Percentiles rank a stretch among this genome's conserved stretches.
Conservation (phyloP, 148 eudicot species). For the Diospyros kaki region DNA sequence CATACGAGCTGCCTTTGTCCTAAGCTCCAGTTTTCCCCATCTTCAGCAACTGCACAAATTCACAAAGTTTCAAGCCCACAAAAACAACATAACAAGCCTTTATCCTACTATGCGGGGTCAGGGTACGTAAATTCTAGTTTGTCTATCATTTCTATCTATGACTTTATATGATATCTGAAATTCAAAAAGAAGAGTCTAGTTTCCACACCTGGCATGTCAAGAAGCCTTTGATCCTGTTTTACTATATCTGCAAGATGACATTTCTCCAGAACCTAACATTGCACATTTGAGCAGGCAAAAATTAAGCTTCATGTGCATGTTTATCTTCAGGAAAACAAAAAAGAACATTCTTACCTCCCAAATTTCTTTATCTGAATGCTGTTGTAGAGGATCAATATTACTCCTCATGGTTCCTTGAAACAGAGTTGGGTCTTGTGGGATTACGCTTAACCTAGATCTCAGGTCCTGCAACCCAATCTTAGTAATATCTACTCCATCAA, state of each 20-base stretch:
- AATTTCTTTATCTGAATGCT: constrained; percentile 64
- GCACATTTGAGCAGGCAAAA: background rate
- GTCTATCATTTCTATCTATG: no score
- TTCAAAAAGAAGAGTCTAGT: background rate
- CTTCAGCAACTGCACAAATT: constrained; percentile 67
- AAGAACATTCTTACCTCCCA: constrained; percentile 60
- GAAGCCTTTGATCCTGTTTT: constrained; percentile 55
- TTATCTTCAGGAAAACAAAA: background rate
- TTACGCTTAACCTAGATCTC: constrained; percentile 80
- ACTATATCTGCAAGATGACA: constrained; percentile 61
- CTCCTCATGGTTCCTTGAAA: constrained; percentile 83
- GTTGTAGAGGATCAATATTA: constrained; percentile 72
- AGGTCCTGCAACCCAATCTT: constrained; percentile 70
- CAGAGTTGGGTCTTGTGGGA: constrained; percentile 90
- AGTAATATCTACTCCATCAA: constrained; percentile 70
- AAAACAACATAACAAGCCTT: no score
- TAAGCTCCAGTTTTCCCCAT: constrained; percentile 93
- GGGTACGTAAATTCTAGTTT: no score
- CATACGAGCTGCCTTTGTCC: constrained; percentile 94
- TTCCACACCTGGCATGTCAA: constrained; percentile 72
- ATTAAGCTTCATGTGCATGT: background rate
- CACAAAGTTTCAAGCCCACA: background rate
- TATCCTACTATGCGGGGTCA: no score
- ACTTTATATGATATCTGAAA: no score
- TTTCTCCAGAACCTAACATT: constrained; percentile 57